Conservation (phyloP, 805 yeast species). For the Teunomyces cretensis region DNA sequence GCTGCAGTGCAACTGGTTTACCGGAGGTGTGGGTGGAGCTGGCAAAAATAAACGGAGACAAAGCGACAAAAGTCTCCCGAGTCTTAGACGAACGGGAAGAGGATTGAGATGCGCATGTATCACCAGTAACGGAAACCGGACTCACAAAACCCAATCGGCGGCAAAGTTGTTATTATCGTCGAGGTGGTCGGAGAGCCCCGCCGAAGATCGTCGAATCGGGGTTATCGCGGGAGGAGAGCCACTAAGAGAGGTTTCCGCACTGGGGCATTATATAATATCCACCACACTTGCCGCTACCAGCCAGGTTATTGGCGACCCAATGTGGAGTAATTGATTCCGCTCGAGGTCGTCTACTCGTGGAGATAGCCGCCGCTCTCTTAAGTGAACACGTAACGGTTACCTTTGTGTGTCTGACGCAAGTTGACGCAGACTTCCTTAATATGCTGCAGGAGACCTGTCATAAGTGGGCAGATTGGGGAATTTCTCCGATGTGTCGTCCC, state of each 20-base stretch:
- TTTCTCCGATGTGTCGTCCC: background rate
- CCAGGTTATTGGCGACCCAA: no score
- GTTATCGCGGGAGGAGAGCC: no score
- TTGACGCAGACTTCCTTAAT: background rate
- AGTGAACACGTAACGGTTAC: background rate
- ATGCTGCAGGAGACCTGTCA: background rate
- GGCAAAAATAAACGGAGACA: background rate
- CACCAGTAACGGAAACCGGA: no score
- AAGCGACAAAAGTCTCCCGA: background rate
- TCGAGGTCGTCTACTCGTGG: background rate
- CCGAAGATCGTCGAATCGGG: no score
- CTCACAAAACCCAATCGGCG: no score
- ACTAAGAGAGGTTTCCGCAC: no score
- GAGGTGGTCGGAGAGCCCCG: no score
- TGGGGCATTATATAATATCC: no score
- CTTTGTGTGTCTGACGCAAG: background rate
- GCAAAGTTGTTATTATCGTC: no score
- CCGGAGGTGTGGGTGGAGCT: background rate
- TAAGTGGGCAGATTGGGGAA: background rate
- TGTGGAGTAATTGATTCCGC: background rate
- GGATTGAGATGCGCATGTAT: no score
- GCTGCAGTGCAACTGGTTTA: slow-evolving; percentile 1
- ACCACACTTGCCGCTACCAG: no score
- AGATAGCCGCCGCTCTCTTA: background rate
- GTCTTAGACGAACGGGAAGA: background rate